phyloP scores from a whole-genome alignment of 371 early-diverging fungal genomes.

The Rhizopus microsporus region DNA sequence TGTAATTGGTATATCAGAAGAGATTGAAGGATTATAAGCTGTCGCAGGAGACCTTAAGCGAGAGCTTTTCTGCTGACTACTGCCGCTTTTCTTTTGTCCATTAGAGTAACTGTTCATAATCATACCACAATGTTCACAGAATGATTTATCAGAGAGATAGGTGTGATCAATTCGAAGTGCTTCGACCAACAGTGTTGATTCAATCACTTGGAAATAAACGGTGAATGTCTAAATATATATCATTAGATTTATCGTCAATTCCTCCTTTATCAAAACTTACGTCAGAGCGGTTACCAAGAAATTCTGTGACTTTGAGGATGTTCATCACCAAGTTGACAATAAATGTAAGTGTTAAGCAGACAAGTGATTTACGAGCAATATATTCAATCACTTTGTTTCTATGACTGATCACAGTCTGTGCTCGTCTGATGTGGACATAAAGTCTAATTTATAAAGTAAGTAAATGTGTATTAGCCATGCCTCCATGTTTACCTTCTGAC shows the following conservation, averaged over 20 bases:
- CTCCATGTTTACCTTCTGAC: slow-evolving; percentile 35
- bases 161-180: slow-evolving; percentile 42
- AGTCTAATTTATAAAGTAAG: slow-evolving; percentile 23
- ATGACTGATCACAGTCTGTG: slow-evolving; percentile 37
- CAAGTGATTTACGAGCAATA: slow-evolving; percentile 47
- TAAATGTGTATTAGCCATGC: background rate
- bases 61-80: slow-evolving; percentile 2
- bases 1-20: slow-evolving; percentile 10
- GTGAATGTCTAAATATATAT: slow-evolving; percentile 33
- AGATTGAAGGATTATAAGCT: slow-evolving; percentile 5
- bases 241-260: background rate
- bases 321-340: slow-evolving; percentile 46
- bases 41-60: slow-evolving; percentile 8
- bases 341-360: slow-evolving; percentile 41
- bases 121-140: slow-evolving; percentile 49
- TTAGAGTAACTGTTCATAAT: slow-evolving; percentile 11
- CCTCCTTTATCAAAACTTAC: slow-evolving; percentile 18
- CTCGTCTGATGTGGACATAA: slow-evolving; percentile 35
- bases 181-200: slow-evolving; percentile 47
- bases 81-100: slow-evolving; percentile 12
- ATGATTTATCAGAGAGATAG: slow-evolving; percentile 27
- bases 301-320: slow-evolving; percentile 39
- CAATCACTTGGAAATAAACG: slow-evolving; percentile 42
- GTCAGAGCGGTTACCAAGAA: slow-evolving; percentile 44
- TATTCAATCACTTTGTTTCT: slow-evolving; percentile 41